A percentile compares a stretch with the other conserved stretches of the same genome.
Conservation (phyloP, 1,284 basidiomycete species). For the Coniferiporia weirii region DNA sequence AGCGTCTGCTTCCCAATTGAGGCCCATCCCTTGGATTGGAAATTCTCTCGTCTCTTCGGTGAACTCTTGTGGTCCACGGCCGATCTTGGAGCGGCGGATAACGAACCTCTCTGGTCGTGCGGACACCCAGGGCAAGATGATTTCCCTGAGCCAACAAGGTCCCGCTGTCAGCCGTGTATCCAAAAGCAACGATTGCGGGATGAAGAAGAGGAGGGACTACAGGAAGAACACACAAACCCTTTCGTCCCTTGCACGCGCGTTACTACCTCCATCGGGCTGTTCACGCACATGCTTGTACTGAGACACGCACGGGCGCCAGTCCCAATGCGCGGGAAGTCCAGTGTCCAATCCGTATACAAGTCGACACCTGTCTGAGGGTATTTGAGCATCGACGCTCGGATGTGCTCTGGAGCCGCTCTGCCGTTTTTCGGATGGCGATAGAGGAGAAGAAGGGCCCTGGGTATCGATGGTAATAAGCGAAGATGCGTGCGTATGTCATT, state of each 20-base stretch:
- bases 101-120: slow-evolving; percentile 24
- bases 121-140: slow-evolving; percentile 21
- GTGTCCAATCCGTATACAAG: slow-evolving; percentile 17
- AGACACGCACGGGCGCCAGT: slow-evolving; percentile 12
- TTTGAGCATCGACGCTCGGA: slow-evolving; percentile 19
- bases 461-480: slow-evolving; percentile 32
- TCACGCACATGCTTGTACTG: slow-evolving; percentile 18
- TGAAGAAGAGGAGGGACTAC: slow-evolving; percentile 5
- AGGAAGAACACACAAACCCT: slow-evolving; percentile 12
- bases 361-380: slow-evolving; percentile 15
- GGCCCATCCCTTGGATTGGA: slow-evolving; percentile 28
- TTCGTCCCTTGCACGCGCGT: slow-evolving; percentile 18
- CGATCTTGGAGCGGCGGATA: slow-evolving; percentile 24
- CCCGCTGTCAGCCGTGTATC: too few relatives aligned
- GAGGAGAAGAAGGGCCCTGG: slow-evolving; percentile 35
- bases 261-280: slow-evolving; percentile 15
- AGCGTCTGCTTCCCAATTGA: slow-evolving; percentile 30
- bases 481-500: slow-evolving; percentile 21
- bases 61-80: slow-evolving; percentile 23
- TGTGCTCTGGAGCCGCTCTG: slow-evolving; percentile 12
- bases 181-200: not conserved
- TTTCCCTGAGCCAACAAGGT: slow-evolving; percentile 17
- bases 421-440: slow-evolving; percentile 31
- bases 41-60: slow-evolving; percentile 18
- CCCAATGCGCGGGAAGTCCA: slow-evolving; percentile 17